Conservation (phyloP, 768 basidiomycete species). For the Dendrothele bispora region DNA sequence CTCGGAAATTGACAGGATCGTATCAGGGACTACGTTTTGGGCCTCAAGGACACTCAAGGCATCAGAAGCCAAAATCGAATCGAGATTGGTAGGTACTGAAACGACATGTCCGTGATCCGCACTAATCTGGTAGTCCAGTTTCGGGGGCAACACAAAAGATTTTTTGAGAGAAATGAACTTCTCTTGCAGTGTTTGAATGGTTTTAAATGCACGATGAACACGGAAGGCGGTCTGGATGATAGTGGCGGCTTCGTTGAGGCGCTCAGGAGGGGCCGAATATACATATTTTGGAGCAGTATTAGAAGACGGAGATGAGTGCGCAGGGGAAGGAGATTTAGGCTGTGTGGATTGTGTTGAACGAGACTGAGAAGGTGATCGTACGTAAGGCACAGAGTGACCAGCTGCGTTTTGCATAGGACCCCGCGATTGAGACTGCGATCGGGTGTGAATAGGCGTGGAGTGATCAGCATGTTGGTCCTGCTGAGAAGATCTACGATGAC, state of each 20-base stretch:
- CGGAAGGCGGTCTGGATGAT: slow-evolving; percentile 51
- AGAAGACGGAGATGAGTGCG: not conserved
- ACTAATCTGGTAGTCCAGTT: slow-evolving; percentile 43
- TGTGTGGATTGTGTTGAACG: too few relatives aligned
- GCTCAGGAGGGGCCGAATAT: slow-evolving; percentile 19
- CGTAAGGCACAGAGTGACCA: too few relatives aligned
- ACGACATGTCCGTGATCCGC: slow-evolving; percentile 8
- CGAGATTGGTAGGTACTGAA: slow-evolving; percentile 26
- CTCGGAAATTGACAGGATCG: slow-evolving; percentile 14
- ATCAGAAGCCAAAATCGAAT: slow-evolving; percentile 21
- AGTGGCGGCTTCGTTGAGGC: slow-evolving; percentile 40
- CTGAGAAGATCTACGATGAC: too few relatives aligned
- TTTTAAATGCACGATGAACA: slow-evolving; percentile 36
- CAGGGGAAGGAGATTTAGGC: not conserved
- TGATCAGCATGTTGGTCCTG: too few relatives aligned
- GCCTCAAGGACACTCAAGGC: not conserved
- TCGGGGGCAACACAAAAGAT: slow-evolving; percentile 42
- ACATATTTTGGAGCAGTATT: not conserved
- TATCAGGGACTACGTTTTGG: slow-evolving; percentile 14
- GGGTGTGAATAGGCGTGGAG: too few relatives aligned
- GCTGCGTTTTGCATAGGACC: too few relatives aligned
- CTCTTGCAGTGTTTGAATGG: slow-evolving; percentile 37
- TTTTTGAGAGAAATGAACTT: slow-evolving; percentile 44
- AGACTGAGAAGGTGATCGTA: too few relatives aligned
- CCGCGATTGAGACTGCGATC: too few relatives aligned